Conservation (phyloP, 371 early-diverging fungal genomes). For the Chytridium lagenaria region DNA sequence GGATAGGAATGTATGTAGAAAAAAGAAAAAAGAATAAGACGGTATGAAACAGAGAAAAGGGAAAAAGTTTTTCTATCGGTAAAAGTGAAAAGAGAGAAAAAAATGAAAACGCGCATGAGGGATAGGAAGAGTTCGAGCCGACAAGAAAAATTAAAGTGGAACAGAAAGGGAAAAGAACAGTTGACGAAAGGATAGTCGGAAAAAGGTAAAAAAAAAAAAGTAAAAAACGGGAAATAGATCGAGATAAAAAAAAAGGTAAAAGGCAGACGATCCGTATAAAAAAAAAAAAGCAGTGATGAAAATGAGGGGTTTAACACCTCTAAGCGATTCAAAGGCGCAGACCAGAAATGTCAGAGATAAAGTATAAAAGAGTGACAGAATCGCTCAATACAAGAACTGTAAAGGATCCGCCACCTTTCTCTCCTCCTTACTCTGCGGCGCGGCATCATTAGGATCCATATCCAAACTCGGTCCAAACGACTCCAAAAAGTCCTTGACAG, state of each 20-base stretch:
- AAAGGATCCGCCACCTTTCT: constrained; percentile 14
- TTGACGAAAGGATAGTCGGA: background rate
- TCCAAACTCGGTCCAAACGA: background rate
- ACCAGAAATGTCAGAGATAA: no score
- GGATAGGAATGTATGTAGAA: no score
- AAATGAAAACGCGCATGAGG: no score
- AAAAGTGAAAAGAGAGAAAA: background rate
- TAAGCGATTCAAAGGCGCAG: no score
- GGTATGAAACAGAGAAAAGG: background rate
- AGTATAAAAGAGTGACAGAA: no score
- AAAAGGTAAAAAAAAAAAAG: background rate
- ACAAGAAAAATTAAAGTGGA: no score
- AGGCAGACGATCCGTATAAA: no score
- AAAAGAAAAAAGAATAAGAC: background rate
- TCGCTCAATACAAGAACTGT: constrained; percentile 16
- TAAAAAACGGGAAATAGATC: background rate
- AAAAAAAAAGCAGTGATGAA: no score
- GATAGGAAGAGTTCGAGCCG: no score
- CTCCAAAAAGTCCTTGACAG: background rate
- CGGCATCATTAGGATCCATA: background rate
- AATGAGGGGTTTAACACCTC: no score
- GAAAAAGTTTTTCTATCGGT: background rate
- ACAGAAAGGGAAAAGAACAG: no score
- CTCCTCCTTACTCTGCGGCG: constrained; percentile 16
- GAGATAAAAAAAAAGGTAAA: background rate